A percentile compares a stretch with the other conserved stretches of the same genome.
phyloP scores from a whole-genome alignment of 2,329 filamentous ascomycete species.

The Proliferodiscus dingleyae region DNA sequence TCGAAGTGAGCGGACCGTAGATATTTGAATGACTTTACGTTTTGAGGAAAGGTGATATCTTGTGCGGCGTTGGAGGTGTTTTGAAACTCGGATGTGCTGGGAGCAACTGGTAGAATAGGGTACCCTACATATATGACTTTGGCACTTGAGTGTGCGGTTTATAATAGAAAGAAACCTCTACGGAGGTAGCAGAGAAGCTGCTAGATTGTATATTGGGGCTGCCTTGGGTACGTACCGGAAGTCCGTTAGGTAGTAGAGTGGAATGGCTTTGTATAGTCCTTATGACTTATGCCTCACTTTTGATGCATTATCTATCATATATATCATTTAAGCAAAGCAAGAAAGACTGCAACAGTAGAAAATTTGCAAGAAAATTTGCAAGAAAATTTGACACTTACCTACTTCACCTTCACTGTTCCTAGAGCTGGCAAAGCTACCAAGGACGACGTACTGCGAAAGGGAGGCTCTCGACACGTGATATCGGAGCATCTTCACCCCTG shows the following conservation, averaged over 20 bases:
- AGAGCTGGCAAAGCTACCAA: no score
- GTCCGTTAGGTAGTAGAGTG: conserved; percentile 3
- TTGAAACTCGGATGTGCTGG: conserved; percentile 7
- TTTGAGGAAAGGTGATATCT: conserved; percentile 4
- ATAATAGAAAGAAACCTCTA: conserved; percentile 5
- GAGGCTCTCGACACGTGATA: conserved; percentile 12
- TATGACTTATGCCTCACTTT: conserved; percentile 3
- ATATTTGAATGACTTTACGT: not conserved
- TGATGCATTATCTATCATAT: conserved; percentile 3
- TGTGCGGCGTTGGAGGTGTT: conserved; percentile 13
- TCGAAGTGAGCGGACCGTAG: conserved; percentile 14
- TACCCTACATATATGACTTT: not conserved
- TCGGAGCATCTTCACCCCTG: conserved; percentile 10
- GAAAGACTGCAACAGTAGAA: no score
- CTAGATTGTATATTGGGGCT: conserved; percentile 25
- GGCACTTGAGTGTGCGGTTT: conserved; percentile 12
- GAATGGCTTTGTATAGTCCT: not conserved
- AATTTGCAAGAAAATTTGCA: no score
- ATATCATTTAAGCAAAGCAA: not conserved
- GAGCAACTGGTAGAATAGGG: conserved; percentile 1
- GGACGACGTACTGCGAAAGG: no score
- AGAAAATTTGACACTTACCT: no score
- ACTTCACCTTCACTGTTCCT: no score
- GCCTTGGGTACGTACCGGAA: conserved; percentile 1
- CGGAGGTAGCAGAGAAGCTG: conserved; percentile 8